These are phyloP conservation scores for Lithospermum erythrorhizon DNA, from an alignment of 257 asterid species.

Conservation along the genomic window DNA sequence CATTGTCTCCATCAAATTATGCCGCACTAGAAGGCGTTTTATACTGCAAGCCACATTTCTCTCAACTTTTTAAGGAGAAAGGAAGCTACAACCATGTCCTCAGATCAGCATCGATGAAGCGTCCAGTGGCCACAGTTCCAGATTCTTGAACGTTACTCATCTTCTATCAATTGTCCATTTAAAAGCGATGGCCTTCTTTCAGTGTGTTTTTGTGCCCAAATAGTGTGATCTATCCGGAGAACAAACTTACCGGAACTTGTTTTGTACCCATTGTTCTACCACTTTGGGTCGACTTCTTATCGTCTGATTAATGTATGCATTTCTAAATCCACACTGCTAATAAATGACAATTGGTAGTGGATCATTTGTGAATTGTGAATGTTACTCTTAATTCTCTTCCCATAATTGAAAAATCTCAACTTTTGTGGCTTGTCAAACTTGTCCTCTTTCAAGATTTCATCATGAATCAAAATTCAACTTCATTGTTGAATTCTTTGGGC, in stretches of 20 bases:
- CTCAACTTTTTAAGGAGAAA: slow-evolving; percentile 90
- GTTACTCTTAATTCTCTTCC: not conserved
- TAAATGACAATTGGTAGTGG: not conserved
- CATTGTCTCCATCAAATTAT: slow-evolving; percentile 76
- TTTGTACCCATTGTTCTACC: not conserved
- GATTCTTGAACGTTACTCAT: slow-evolving; percentile 31
- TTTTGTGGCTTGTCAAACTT: too few species aligned
- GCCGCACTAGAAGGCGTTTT: slow-evolving; percentile 80
- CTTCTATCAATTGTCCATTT: slow-evolving; percentile 4
- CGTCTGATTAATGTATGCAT: not conserved
- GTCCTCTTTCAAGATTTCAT: too few species aligned
- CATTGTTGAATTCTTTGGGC: too few species aligned
- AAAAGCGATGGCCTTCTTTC: slow-evolving; percentile 20
- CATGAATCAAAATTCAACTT: too few species aligned
- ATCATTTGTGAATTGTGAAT: not conserved
- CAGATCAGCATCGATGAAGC: slow-evolving; percentile 75
- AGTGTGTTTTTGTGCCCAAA: slow-evolving; percentile 17
- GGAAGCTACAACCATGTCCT: slow-evolving; percentile 86
- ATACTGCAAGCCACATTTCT: slow-evolving; percentile 92
- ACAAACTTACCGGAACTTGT: not conserved
- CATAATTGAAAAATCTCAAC: not conserved
- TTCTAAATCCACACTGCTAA: not conserved
- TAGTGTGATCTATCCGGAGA: not conserved
- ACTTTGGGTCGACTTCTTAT: not conserved
- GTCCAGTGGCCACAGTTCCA: slow-evolving; percentile 48